phyloP scores from a whole-genome alignment of 176 grass and related monocot genomes.

The Oryza coarctata region DNA sequence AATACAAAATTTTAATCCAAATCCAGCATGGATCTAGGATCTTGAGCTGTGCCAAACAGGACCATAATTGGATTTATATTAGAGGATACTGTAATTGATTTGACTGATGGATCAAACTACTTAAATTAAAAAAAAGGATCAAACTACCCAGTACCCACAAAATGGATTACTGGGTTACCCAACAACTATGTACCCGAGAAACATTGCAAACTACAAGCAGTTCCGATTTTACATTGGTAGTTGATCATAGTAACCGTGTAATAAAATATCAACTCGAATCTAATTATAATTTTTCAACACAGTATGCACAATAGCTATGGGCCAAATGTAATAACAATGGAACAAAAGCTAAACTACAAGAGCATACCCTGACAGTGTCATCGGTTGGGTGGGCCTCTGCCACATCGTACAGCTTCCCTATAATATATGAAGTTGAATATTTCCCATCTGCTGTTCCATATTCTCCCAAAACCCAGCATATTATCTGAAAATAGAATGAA shows the following conservation, averaged over 20 bases:
- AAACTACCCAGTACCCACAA: background rate
- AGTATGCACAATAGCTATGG: constrained; percentile 2
- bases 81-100: background rate
- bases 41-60: no score
- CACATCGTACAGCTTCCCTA: constrained; percentile 93
- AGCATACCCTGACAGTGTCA: constrained; percentile 89
- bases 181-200: background rate
- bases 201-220: background rate
- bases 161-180: constrained; percentile 6
- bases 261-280: constrained; percentile 2
- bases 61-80: background rate
- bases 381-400: constrained; percentile 91
- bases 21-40: no score
- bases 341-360: background rate
- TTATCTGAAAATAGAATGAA: constrained; percentile 59
- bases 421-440: constrained; percentile 87
- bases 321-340: background rate
- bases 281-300: constrained; percentile 1
- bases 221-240: background rate
- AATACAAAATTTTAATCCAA: no score
- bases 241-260: constrained; percentile 18
- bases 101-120: background rate
- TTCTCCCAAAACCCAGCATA: constrained; percentile 99
- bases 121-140: no score
- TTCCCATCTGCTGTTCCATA: constrained; percentile 92